A percentile compares a stretch with the other conserved stretches of the same genome.
These are phyloP conservation scores for Sphagnum fallax DNA, from an alignment of 228 moss, liverwort and hornwort genomes.

Conservation along the genomic window DNA sequence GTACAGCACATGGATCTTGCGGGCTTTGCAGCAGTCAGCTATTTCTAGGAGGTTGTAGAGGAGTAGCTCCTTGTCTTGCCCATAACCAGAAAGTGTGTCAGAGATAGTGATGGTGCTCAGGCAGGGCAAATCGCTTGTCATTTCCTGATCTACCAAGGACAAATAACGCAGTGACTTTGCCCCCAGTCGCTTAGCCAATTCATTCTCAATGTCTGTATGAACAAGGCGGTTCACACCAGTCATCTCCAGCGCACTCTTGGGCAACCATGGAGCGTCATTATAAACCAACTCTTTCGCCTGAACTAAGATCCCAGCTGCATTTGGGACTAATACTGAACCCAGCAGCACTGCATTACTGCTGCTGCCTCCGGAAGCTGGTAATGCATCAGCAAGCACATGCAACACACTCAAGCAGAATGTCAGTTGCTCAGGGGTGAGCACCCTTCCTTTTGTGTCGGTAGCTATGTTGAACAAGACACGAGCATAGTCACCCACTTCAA, in stretches of 20 bases:
- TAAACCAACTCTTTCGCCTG: constrained; percentile 75
- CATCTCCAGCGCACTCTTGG: constrained; percentile 63
- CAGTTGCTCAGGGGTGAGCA: constrained; percentile 53
- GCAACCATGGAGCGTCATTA: constrained; percentile 89
- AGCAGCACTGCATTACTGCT: constrained; percentile 16
- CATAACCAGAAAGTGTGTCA: constrained; percentile 46
- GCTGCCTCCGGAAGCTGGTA: constrained; percentile 36
- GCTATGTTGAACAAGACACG: constrained; percentile 59
- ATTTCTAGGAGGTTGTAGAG: constrained; percentile 76
- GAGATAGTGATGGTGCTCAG: constrained; percentile 50
- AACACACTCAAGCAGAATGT: constrained; percentile 75
- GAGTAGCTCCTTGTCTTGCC: constrained; percentile 41
- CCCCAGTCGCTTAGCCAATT: constrained; percentile 66
- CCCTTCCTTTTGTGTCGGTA: constrained; percentile 44
- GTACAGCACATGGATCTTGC: constrained; percentile 70
- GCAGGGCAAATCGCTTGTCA: constrained; percentile 86
- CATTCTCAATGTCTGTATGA: constrained; percentile 73
- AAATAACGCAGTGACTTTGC: constrained; percentile 83
- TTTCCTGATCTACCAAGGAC: constrained; percentile 87
- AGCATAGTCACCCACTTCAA: constrained; percentile 67
- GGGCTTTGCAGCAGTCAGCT: constrained; percentile 80
- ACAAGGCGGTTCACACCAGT: constrained; percentile 66
- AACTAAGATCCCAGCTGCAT: constrained; percentile 50
- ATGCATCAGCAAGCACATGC: constrained; percentile 65
- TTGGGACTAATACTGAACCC: constrained; percentile 61